Evolutionary conservation across 2,329 filamentous ascomycete genomes (phyloP).

Genomic region (Apiospora aurea): DNA sequence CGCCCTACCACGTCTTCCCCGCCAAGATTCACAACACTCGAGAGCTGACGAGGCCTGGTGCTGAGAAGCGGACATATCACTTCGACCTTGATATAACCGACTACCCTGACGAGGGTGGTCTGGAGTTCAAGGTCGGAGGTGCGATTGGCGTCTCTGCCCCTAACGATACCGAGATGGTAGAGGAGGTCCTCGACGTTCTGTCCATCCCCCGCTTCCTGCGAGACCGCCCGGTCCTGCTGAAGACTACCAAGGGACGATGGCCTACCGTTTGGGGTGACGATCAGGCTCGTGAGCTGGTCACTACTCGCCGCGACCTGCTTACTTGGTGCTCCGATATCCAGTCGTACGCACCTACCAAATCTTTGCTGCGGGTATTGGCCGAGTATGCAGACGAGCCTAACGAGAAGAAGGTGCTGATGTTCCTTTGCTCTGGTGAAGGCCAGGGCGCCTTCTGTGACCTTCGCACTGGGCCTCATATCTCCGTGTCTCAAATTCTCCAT

Average conservation of each 20-base stretch:
- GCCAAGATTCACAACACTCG: constrained; percentile 86
- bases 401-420: constrained; percentile 89
- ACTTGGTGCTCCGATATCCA: constrained; percentile 97
- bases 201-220: constrained; percentile 82
- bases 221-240: constrained; percentile 81
- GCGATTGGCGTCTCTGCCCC: constrained; percentile 93
- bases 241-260: constrained; percentile 85
- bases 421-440: constrained; percentile 87
- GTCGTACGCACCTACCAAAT: constrained; percentile 90
- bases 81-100: constrained; percentile 97
- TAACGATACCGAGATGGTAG: constrained; percentile 78
- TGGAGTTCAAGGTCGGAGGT: constrained; percentile 96
- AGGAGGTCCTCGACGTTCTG: constrained; percentile 83
- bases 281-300: constrained; percentile 81
- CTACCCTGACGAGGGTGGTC: constrained; percentile 82
- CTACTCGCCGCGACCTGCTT: constrained; percentile 88
- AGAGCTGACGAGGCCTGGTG: constrained; percentile 85
- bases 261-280: constrained; percentile 98
- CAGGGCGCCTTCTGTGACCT: constrained; percentile 94
- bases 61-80: constrained; percentile 96
- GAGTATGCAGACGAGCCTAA: constrained; percentile 81
- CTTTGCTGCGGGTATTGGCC: constrained; percentile 81
- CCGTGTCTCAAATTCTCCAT: constrained; percentile 82
- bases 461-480: constrained; percentile 86
- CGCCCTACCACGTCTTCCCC: constrained; percentile 89